phyloP scores from a whole-genome alignment of 371 early-diverging fungal species.

The Mortierella sp. region DNA sequence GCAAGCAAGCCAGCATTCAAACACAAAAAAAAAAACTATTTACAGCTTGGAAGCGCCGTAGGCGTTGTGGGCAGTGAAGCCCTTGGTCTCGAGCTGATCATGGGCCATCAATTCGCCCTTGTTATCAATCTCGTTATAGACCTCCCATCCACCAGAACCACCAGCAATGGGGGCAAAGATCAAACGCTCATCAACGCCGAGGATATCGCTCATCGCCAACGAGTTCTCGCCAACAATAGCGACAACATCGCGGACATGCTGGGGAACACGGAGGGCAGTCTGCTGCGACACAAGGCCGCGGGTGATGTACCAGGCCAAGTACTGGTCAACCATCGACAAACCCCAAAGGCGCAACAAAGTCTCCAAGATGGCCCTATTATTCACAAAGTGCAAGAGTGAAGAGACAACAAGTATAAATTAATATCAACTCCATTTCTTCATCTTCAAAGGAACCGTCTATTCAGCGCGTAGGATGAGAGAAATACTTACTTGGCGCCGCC shows the following conservation, averaged over 20 bases:
- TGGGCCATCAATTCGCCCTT: slow-evolving; percentile 61
- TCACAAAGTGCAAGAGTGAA: background rate
- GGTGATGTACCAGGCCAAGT: slow-evolving; percentile 70
- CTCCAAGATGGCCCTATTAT: slow-evolving; percentile 51
- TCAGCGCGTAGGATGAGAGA: background rate
- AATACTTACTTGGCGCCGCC: slow-evolving; percentile 49
- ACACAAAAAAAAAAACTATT: background rate
- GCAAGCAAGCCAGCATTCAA: background rate
- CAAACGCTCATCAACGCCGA: slow-evolving; percentile 70
- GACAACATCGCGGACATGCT: slow-evolving; percentile 59
- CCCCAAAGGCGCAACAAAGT: slow-evolving; percentile 64
- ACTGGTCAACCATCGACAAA: slow-evolving; percentile 60
- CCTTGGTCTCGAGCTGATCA: slow-evolving; percentile 39
- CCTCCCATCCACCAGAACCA: slow-evolving; percentile 74
- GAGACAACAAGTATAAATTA: background rate
- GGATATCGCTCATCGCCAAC: slow-evolving; percentile 63
- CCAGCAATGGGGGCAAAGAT: slow-evolving; percentile 78
- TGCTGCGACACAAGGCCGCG: slow-evolving; percentile 61
- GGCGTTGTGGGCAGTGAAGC: slow-evolving; percentile 54
- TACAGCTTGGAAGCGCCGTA: slow-evolving; percentile 55
- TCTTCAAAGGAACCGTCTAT: background rate
- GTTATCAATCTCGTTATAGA: slow-evolving; percentile 73
- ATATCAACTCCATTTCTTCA: background rate
- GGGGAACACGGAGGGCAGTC: slow-evolving; percentile 58
- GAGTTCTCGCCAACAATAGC: slow-evolving; percentile 62